These are phyloP conservation scores for Pichia kluyveri DNA, from an alignment of 805 yeast species.

Conservation along the genomic window DNA sequence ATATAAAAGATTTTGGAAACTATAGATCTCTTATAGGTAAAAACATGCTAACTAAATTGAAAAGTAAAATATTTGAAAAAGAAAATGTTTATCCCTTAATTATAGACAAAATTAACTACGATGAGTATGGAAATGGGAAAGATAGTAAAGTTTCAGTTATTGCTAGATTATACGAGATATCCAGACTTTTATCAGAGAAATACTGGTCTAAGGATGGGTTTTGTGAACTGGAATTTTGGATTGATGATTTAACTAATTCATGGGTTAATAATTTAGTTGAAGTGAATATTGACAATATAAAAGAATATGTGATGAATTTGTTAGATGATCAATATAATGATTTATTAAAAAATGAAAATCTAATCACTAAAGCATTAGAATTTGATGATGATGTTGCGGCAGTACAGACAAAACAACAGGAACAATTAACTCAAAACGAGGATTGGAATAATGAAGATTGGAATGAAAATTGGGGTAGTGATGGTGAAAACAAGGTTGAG, in stretches of 20 bases:
- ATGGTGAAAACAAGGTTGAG: no score
- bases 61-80: conserved; percentile 16
- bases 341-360: conserved; percentile 3
- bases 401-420: no score
- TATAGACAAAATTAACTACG: conserved; percentile 14
- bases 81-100: conserved; percentile 21
- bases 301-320: conserved; percentile 14
- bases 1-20: conserved; percentile 8
- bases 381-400: no score
- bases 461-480: no score
- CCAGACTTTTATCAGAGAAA: conserved; percentile 15
- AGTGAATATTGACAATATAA: conserved; percentile 19
- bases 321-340: conserved; percentile 8
- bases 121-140: neutral
- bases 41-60: conserved; percentile 13
- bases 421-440: no score
- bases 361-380: neutral
- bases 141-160: conserved; percentile 4
- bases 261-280: conserved; percentile 22
- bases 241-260: conserved; percentile 21
- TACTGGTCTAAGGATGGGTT: conserved; percentile 24
- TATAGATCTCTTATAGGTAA: conserved; percentile 15
- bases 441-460: no score
- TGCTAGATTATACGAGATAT: conserved; percentile 12
- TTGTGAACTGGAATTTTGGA: conserved; percentile 27